These are phyloP conservation scores for Pneumocystis murina DNA, from an alignment of 1,139 yeast species.

Conservation along the genomic window DNA sequence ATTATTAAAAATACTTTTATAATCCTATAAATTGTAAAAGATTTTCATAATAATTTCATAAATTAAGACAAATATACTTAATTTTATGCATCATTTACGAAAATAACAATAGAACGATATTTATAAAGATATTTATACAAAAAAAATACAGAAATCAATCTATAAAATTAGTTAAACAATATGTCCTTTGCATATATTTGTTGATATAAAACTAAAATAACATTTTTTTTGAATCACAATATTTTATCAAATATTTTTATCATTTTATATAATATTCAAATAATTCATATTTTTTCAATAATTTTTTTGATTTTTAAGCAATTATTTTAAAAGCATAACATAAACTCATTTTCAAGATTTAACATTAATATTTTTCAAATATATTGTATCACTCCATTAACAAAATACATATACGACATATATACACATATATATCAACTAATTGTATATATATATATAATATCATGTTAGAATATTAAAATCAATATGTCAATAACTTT, in stretches of 20 bases:
- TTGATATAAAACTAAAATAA: background rate
- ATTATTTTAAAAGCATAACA: background rate
- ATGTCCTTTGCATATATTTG: background rate
- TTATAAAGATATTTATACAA: background rate
- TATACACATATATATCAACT: too few species aligned
- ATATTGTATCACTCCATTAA: background rate
- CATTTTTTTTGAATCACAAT: background rate
- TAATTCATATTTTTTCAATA: background rate
- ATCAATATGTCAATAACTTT: too few species aligned
- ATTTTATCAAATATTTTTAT: too few species aligned
- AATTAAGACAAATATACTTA: too few species aligned
- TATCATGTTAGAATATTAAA: too few species aligned
- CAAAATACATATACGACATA: background rate
- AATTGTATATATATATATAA: too few species aligned
- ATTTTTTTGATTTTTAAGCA: background rate
- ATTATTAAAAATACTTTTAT: too few species aligned
- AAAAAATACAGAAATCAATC: background rate
- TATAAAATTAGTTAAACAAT: background rate
- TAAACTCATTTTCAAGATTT: background rate
- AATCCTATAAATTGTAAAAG: too few species aligned
- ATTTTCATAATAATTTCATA: too few species aligned
- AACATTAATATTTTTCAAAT: background rate
- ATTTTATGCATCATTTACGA: too few species aligned
- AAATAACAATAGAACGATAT: background rate
- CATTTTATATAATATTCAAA: too few species aligned